These are phyloP conservation scores for Cyclotella choctawhatcheeana DNA, from an alignment of 108 stramenopile species.

Conservation along the genomic window DNA sequence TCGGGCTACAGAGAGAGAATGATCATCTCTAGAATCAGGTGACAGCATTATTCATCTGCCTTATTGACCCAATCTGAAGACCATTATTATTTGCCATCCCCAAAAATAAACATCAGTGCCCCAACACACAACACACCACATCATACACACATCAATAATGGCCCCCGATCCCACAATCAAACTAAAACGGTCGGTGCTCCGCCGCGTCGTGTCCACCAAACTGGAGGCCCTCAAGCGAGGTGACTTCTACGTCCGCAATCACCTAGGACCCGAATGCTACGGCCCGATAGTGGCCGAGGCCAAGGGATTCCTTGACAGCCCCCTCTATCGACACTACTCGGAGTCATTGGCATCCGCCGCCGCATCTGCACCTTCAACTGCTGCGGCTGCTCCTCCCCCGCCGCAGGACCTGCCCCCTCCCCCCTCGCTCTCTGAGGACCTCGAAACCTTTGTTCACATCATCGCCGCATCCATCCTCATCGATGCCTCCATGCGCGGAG, in stretches of 20 bases:
- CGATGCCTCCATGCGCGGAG: constrained; percentile 52
- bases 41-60: no score
- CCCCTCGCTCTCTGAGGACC: constrained; percentile 25
- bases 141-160: constrained; percentile 1
- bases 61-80: no score
- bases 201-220: constrained; percentile 35
- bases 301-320: not conserved
- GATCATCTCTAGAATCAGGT: no score
- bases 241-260: constrained; percentile 49
- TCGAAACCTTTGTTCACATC: constrained; percentile 43
- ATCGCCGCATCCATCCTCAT: constrained; percentile 52
- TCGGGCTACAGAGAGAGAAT: no score
- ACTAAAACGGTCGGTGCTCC: constrained; percentile 39
- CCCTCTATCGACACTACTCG: no score
- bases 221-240: constrained; percentile 38
- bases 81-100: no score
- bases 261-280: constrained; percentile 44
- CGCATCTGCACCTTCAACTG: not conserved
- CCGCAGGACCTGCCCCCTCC: constrained; percentile 13
- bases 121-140: not conserved
- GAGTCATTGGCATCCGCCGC: not conserved
- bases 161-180: constrained; percentile 22
- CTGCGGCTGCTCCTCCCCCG: not conserved
- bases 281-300: constrained; percentile 37
- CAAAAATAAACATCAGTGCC: no score